Evolutionary conservation across 2,329 filamentous ascomycete species (phyloP).

Genomic region (Podosphaera fusca): DNA sequence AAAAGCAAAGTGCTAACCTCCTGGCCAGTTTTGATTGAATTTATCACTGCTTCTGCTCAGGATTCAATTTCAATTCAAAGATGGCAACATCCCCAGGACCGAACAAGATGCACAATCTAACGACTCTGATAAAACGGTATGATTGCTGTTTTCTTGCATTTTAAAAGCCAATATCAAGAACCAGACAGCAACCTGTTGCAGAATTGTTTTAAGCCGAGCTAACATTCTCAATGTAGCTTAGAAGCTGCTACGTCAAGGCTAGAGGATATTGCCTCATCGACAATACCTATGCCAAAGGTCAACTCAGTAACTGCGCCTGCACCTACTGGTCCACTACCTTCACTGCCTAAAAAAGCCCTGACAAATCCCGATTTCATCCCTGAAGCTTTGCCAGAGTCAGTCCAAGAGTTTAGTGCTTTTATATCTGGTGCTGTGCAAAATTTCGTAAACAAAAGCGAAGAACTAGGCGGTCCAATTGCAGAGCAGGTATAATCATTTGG

Average conservation of each 20-base stretch:
- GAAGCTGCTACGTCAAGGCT: conserved; percentile 91
- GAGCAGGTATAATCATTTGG: conserved; percentile 41
- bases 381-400: conserved; percentile 44
- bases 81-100: conserved; percentile 33
- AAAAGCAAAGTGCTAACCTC: no score
- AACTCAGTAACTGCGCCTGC: conserved; percentile 20
- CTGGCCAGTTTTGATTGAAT: no score
- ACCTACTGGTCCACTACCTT: conserved; percentile 16
- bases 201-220: conserved; percentile 8
- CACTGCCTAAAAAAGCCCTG: conserved; percentile 21
- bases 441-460: conserved; percentile 56
- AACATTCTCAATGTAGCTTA: conserved; percentile 36
- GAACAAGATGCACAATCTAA: conserved; percentile 86
- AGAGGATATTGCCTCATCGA: conserved; percentile 79
- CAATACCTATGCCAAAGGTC: conserved; percentile 32
- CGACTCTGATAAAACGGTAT: conserved; percentile 94
- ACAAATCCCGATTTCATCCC: conserved; percentile 19
- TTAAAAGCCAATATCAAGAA: not conserved
- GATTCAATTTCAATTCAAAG: not conserved
- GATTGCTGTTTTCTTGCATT: conserved; percentile 15
- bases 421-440: conserved; percentile 50
- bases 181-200: not conserved
- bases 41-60: no score
- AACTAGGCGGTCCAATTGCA: conserved; percentile 53
- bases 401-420: conserved; percentile 72